A percentile compares a stretch with the other conserved stretches of the same genome.
Conservation (phyloP, 164 flowering plant genomes). For the Litsea cubeba region DNA sequence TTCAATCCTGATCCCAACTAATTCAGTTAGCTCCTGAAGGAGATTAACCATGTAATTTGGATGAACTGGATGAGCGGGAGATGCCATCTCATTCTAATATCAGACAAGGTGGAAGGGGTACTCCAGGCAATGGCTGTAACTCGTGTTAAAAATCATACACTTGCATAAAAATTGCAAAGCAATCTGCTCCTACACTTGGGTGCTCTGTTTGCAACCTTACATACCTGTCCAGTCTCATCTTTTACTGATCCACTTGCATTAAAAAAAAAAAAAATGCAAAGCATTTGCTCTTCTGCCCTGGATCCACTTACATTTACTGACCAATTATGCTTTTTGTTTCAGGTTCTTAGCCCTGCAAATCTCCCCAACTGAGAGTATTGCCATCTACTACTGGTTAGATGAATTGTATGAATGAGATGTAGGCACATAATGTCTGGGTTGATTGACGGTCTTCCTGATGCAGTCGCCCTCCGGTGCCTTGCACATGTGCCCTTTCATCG, state of each 20-base stretch:
- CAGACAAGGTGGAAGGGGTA: no score
- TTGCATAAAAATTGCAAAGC: not conserved
- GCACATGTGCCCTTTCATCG: conserved; percentile 80
- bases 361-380: not conserved
- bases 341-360: not conserved
- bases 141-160: no score
- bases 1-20: no score
- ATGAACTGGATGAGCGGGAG: no score
- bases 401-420: conserved; percentile 13
- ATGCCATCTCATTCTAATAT: no score
- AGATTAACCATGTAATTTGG: no score
- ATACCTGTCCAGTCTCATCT: not conserved
- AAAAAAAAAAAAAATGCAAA: no score
- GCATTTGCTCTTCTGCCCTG: not conserved
- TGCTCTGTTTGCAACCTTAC: not conserved
- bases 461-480: conserved; percentile 81
- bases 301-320: not conserved
- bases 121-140: no score
- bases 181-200: not conserved
- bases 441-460: conserved; percentile 97
- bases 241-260: not conserved
- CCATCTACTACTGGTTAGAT: not conserved
- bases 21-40: no score
- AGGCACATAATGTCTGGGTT: conserved; percentile 59
- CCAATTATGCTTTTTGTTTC: not conserved